phyloP scores from a whole-genome alignment of 805 yeast genomes.

The Candida gorgasii region DNA sequence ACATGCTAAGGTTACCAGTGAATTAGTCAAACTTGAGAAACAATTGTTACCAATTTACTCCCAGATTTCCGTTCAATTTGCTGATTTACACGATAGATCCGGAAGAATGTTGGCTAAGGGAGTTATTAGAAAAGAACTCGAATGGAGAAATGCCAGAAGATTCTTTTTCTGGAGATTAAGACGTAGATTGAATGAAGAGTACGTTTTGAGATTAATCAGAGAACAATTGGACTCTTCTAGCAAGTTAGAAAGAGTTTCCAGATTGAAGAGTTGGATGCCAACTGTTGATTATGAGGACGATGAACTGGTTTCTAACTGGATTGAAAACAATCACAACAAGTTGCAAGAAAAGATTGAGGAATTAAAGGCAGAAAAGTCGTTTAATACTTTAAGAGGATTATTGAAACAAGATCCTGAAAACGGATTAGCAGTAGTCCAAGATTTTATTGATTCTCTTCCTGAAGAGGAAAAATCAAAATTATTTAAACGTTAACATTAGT shows the following conservation, averaged over 20 bases:
- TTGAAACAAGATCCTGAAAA: constrained; percentile 33
- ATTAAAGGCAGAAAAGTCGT: constrained; percentile 65
- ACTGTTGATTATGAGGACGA: constrained; percentile 71
- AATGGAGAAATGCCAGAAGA: constrained; percentile 88
- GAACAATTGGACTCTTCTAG: constrained; percentile 58
- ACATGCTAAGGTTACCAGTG: constrained; percentile 60
- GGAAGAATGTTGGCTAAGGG: constrained; percentile 98
- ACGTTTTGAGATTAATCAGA: constrained; percentile 72
- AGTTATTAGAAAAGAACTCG: constrained; percentile 78
- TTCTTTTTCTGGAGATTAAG: constrained; percentile 99
- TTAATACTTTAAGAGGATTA: constrained; percentile 61
- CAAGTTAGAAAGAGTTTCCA: constrained; percentile 80
- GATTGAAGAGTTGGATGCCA: constrained; percentile 87
- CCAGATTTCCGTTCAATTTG: constrained; percentile 93
- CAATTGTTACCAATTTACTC: constrained; percentile 81
- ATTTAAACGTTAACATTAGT: background rate
- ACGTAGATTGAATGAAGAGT: constrained; percentile 92
- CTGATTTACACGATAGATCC: constrained; percentile 96
- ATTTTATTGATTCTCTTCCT: constrained; percentile 33
- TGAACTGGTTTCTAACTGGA: constrained; percentile 77
- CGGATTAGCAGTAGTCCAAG: constrained; percentile 36
- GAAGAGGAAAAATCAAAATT: constrained; percentile 32
- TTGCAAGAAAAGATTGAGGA: constrained; percentile 62
- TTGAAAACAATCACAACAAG: constrained; percentile 71
- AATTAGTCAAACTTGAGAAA: constrained; percentile 78